These are phyloP conservation scores for Alternaria metachromatica DNA, from an alignment of 2,329 filamentous ascomycete species.

Conservation along the genomic window DNA sequence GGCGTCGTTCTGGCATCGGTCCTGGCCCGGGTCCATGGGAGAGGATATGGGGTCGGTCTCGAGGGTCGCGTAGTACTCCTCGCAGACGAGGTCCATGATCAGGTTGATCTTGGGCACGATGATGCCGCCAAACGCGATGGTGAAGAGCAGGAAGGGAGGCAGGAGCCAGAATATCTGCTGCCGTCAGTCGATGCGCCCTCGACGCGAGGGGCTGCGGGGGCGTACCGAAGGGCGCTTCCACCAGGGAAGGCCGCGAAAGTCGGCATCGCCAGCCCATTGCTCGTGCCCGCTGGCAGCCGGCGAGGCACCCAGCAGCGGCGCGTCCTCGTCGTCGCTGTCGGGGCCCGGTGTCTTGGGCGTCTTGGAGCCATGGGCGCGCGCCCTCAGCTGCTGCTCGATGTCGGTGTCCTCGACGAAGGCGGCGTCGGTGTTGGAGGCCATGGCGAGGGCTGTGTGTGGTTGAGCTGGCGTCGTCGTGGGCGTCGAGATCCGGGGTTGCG, in stretches of 20 bases:
- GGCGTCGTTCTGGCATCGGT: conserved; percentile 78
- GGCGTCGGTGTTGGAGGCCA: conserved; percentile 36
- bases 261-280: conserved; percentile 45
- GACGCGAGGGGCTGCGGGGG: not conserved
- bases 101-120: conserved; percentile 88
- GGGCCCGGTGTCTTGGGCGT: conserved; percentile 20
- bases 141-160: conserved; percentile 79
- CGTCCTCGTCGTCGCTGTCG: conserved; percentile 32
- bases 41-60: conserved; percentile 46
- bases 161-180: conserved; percentile 80
- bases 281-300: conserved; percentile 7
- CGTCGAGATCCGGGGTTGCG: conserved; percentile 10
- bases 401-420: conserved; percentile 40
- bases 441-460: conserved; percentile 5
- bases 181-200: conserved; percentile 9
- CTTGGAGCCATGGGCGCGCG: conserved; percentile 17
- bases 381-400: conserved; percentile 32
- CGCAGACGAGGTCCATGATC: conserved; percentile 83
- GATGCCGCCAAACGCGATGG: conserved; percentile 83
- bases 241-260: conserved; percentile 53
- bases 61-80: conserved; percentile 75
- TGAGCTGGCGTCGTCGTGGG: not conserved
- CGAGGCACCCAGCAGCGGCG: conserved; percentile 34
- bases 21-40: conserved; percentile 50
- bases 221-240: conserved; percentile 61